Evolutionary conservation across 2,329 filamentous ascomycete species (phyloP).

Genomic region (Lomentospora prolificans): DNA sequence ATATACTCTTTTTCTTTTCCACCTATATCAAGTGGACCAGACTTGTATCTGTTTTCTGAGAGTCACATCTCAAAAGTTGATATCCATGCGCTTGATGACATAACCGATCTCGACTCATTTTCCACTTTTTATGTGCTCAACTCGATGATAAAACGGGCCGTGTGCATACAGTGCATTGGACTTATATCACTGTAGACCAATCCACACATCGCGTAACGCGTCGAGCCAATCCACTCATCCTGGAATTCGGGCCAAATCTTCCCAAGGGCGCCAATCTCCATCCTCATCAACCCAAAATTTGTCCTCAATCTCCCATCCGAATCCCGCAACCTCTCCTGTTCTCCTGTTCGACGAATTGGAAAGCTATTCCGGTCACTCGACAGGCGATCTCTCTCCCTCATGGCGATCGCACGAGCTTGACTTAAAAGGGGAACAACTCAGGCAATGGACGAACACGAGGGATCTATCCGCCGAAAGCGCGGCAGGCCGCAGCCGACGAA

Average conservation of each 20-base stretch:
- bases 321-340: too few species aligned
- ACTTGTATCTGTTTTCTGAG: neutral
- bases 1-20: neutral
- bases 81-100: neutral
- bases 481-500: constrained; percentile 8
- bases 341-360: neutral
- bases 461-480: constrained; percentile 8
- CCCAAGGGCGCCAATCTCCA: neutral
- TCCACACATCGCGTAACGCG: neutral
- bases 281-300: too few species aligned
- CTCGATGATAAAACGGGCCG: too few species aligned
- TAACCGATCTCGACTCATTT: neutral
- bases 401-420: neutral
- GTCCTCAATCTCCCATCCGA: too few species aligned
- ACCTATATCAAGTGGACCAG: neutral
- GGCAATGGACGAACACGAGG: constrained; percentile 8
- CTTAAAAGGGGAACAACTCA: constrained; percentile 6
- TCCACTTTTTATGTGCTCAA: neutral
- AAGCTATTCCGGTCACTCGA: too few species aligned
- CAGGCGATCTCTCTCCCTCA: neutral
- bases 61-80: neutral
- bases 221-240: neutral
- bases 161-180: neutral
- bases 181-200: neutral
- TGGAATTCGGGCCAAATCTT: neutral